These are phyloP conservation scores for Acanthamoeba lugdunensis DNA, from an alignment of 208 protist genomes.

Conservation along the genomic window DNA sequence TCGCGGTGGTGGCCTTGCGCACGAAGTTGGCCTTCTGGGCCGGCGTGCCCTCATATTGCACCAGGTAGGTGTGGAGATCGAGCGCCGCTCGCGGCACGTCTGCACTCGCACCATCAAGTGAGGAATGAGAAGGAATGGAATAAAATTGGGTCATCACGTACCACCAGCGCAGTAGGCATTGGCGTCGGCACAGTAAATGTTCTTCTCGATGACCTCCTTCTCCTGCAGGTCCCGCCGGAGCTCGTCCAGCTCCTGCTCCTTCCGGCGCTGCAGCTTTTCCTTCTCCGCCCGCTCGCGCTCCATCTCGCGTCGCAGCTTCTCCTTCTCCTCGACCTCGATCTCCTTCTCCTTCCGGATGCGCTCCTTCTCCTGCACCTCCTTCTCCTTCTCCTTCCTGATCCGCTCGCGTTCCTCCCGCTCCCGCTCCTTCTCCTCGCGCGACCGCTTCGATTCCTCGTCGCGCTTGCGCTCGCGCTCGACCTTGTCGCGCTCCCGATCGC, in stretches of 20 bases:
- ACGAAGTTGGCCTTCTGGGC: conserved; percentile 37
- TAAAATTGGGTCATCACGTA: neutral
- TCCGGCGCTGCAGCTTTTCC: neutral
- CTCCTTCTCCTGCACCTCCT: conserved; percentile 72
- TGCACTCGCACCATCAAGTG: neutral
- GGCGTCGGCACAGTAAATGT: neutral
- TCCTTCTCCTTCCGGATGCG: conserved; percentile 17
- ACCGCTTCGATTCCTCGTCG: conserved; percentile 13
- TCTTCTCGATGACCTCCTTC: conserved; percentile 59
- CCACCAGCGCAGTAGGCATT: conserved; percentile 37
- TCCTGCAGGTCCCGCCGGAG: neutral
- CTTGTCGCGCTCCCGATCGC: conserved; percentile 2
- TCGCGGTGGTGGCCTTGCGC: neutral
- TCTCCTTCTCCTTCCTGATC: conserved; percentile 62
- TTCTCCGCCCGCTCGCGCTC: conserved; percentile 3
- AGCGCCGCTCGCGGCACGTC: conserved; percentile 32
- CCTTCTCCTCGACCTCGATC: conserved; percentile 23
- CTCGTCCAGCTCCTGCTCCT: conserved; percentile 11
- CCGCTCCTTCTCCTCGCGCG: conserved; percentile 3
- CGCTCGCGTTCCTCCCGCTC: conserved; percentile 43
- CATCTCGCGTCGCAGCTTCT: conserved; percentile 12
- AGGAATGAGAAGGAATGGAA: neutral
- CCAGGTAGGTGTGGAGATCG: neutral
- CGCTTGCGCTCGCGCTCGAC: conserved; percentile 23
- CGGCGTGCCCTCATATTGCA: neutral